Evolutionary conservation across 2,329 filamentous ascomycete species (phyloP).

Genomic region (Stachybotrys echinatus): DNA sequence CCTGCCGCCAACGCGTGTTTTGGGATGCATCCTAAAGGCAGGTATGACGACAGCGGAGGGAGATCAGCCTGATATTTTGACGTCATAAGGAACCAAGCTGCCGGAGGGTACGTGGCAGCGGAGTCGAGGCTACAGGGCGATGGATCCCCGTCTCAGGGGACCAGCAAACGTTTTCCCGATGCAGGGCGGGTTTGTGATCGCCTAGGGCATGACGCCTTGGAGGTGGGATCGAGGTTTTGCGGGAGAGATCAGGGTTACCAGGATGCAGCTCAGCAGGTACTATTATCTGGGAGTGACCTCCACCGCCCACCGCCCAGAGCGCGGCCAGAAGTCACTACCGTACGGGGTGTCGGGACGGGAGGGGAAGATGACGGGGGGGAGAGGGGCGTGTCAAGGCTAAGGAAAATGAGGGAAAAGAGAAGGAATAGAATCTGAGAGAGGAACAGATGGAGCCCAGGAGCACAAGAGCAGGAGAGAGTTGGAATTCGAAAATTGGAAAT

Average conservation of each 20-base stretch:
- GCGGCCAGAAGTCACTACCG: too few relatives aligned
- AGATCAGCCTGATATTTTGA: not conserved
- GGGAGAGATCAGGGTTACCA: slow-evolving; percentile 21
- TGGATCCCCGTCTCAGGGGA: slow-evolving; percentile 1
- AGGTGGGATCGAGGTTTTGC: slow-evolving; percentile 22
- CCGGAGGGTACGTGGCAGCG: not conserved
- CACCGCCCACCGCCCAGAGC: not conserved
- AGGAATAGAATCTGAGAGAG: too few relatives aligned
- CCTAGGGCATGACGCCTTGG: slow-evolving; percentile 16
- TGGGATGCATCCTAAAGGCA: too few relatives aligned
- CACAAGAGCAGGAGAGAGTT: too few relatives aligned
- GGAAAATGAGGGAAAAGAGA: too few relatives aligned
- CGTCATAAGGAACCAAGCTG: not conserved
- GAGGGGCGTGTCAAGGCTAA: too few relatives aligned
- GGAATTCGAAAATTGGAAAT: too few relatives aligned
- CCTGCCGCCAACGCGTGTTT: not conserved
- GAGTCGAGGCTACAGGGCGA: not conserved
- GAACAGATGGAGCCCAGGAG: too few relatives aligned
- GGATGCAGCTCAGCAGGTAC: not conserved
- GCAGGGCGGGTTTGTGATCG: not conserved
- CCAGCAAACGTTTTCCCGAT: not conserved
- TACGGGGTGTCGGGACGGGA: too few relatives aligned
- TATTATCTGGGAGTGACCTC: not conserved
- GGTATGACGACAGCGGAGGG: not conserved
- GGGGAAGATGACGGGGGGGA: too few relatives aligned